Evolutionary conservation across 495 filamentous ascomycete species (phyloP).

Genomic region (Cercophora scortea): DNA sequence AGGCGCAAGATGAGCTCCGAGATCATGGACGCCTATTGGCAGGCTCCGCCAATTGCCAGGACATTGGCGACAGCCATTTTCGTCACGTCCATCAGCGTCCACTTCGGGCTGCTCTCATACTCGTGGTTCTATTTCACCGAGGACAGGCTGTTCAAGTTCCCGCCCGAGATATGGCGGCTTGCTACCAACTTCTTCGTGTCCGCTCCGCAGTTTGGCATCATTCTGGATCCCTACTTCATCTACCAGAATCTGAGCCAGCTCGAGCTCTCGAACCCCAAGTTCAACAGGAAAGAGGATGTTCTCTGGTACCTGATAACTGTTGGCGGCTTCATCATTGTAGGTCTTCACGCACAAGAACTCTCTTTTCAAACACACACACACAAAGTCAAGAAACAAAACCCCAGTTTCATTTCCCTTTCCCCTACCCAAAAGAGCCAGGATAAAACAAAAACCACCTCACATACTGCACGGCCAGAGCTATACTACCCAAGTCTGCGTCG

Average conservation of each 20-base stretch:
- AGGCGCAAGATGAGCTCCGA: conserved; percentile 19
- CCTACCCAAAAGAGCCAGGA: background rate
- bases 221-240: conserved; percentile 76
- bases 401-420: background rate
- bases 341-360: conserved; percentile 9
- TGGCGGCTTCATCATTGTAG: conserved; percentile 36
- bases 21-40: conserved; percentile 61
- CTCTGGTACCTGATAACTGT: conserved; percentile 43
- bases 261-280: conserved; percentile 32
- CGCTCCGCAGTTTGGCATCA: conserved; percentile 49
- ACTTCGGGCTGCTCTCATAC: conserved; percentile 50
- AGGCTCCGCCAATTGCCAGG: conserved; percentile 64
- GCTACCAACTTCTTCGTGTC: conserved; percentile 69
- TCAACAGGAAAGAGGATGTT: conserved; percentile 36
- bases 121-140: conserved; percentile 51
- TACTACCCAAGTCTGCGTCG: conserved; percentile 65
- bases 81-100: conserved; percentile 50
- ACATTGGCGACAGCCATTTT: conserved; percentile 65
- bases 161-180: conserved; percentile 51
- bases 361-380: conserved; percentile 7
- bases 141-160: conserved; percentile 49
- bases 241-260: conserved; percentile 38
- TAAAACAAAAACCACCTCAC: conserved; percentile 29
- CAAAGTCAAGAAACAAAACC: too few relatives aligned
- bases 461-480: conserved; percentile 91